Conservation (phyloP, 805 yeast species). For the Babjeviella inositovora region DNA sequence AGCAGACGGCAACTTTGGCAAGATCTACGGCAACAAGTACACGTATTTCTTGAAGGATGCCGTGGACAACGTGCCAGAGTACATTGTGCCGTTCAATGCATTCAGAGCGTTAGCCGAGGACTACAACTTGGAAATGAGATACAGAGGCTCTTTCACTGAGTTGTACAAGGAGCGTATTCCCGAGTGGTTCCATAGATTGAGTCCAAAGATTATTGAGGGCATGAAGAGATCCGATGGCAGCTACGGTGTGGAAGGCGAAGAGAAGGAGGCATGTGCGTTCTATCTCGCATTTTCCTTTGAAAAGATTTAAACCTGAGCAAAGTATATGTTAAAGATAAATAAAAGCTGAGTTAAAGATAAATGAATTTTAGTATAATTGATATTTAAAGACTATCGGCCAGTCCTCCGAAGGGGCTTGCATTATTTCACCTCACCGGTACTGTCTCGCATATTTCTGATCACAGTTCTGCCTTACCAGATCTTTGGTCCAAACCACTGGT, state of each 20-base stretch:
- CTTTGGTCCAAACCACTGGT: too few relatives aligned
- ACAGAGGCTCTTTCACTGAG: constrained; percentile 65
- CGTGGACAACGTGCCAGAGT: constrained; percentile 92
- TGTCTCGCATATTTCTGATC: too few relatives aligned
- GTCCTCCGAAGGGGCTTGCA: too few relatives aligned
- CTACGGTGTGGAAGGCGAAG: constrained; percentile 79
- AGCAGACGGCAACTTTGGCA: constrained; percentile 52
- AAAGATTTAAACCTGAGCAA: too few relatives aligned
- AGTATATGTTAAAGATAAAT: too few relatives aligned
- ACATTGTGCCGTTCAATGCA: constrained; percentile 87
- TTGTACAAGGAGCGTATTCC: constrained; percentile 73
- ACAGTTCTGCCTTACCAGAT: too few relatives aligned
- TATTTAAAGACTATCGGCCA: too few relatives aligned
- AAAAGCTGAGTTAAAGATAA: too few relatives aligned
- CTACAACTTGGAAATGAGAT: constrained; percentile 56
- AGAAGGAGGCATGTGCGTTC: constrained; percentile 76
- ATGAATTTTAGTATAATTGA: too few relatives aligned
- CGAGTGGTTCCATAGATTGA: constrained; percentile 36
- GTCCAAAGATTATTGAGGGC: constrained; percentile 48
- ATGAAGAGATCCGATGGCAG: constrained; percentile 66
- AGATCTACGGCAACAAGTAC: constrained; percentile 75
- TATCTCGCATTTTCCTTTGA: constrained; percentile 77
- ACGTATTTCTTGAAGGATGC: constrained; percentile 80
- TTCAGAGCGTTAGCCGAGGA: constrained; percentile 75
- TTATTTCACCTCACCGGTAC: too few relatives aligned